Percentiles rank a stretch among this genome's conserved stretches.
Evolutionary conservation across 352 stramenopile genomes (phyloP).

Genomic region (Pythium coloratum): DNA sequence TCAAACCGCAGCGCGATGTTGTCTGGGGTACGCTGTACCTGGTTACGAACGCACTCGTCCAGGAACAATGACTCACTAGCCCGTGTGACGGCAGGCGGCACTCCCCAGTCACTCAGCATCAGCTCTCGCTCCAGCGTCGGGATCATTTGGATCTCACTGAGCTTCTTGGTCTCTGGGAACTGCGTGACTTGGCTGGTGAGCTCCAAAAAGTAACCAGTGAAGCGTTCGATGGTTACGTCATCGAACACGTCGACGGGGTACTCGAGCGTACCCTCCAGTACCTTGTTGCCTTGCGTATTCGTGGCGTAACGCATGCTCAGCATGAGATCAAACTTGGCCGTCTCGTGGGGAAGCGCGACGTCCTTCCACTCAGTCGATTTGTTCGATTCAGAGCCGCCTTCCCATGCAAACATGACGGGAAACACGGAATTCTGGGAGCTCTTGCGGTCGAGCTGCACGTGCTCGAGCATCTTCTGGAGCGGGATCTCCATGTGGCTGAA

Average conservation of each 20-base stretch:
- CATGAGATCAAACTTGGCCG: slow-evolving; percentile 69
- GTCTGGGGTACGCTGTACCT: slow-evolving; percentile 35
- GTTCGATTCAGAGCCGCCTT: slow-evolving; percentile 18
- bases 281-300: slow-evolving; percentile 3
- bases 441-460: slow-evolving; percentile 29
- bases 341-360: slow-evolving; percentile 31
- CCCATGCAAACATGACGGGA: slow-evolving; percentile 63
- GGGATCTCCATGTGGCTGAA: slow-evolving; percentile 55
- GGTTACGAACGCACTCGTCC: slow-evolving; percentile 35
- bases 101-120: slow-evolving; percentile 35
- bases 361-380: slow-evolving; percentile 25
- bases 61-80: slow-evolving; percentile 22
- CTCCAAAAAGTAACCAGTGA: slow-evolving; percentile 41
- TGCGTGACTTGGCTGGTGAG: slow-evolving; percentile 37
- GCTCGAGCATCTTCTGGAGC: slow-evolving; percentile 51
- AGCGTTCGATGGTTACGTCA: slow-evolving; percentile 36
- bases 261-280: slow-evolving; percentile 53
- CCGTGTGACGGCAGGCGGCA: not conserved
- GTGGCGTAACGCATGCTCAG: slow-evolving; percentile 41
- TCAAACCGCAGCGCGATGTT: slow-evolving; percentile 43
- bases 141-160: slow-evolving; percentile 39
- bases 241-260: slow-evolving; percentile 39
- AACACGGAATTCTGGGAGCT: slow-evolving; percentile 34
- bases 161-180: slow-evolving; percentile 5
- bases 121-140: slow-evolving; percentile 28